A percentile compares a stretch with the other conserved stretches of the same genome.
Evolutionary conservation across 805 yeast species (phyloP).

Genomic region (Candida sanyiensis): DNA sequence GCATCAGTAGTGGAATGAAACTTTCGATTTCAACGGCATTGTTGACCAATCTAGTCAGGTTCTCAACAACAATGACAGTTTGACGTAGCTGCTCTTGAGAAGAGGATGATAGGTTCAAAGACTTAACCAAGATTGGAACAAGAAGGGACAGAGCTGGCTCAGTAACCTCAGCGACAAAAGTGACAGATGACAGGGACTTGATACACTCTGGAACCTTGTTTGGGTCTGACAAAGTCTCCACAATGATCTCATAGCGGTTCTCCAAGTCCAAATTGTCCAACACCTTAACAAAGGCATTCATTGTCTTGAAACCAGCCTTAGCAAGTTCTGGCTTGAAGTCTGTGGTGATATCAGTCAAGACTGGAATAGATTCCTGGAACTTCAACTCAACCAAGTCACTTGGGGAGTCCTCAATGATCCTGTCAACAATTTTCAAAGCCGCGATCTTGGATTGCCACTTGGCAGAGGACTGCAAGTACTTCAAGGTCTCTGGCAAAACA

Average conservation of each 20-base stretch:
- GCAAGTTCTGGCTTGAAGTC: conserved; percentile 97
- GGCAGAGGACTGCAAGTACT: conserved; percentile 71
- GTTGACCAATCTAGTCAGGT: conserved; percentile 90
- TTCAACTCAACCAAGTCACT: conserved; percentile 78
- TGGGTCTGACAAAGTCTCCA: conserved; percentile 88
- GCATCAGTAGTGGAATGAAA: conserved; percentile 79
- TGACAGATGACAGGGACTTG: conserved; percentile 83
- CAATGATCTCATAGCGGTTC: conserved; percentile 78
- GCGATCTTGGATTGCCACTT: conserved; percentile 90
- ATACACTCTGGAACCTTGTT: conserved; percentile 83
- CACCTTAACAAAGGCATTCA: conserved; percentile 67
- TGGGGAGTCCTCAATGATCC: conserved; percentile 71
- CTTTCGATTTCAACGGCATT: conserved; percentile 86
- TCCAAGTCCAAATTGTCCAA: conserved; percentile 89
- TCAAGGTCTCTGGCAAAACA: conserved; percentile 54
- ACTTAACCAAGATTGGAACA: conserved; percentile 88
- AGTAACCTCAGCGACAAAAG: conserved; percentile 97
- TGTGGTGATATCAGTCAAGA: conserved; percentile 81
- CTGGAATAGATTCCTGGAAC: conserved; percentile 75
- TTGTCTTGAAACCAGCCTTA: conserved; percentile 68
- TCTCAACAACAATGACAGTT: conserved; percentile 93
- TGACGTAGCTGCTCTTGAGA: conserved; percentile 96
- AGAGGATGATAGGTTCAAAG: conserved; percentile 74
- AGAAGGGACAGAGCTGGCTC: conserved; percentile 88
- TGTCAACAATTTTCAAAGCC: conserved; percentile 69